Conservation (phyloP, 108 stramenopile genomes). For the Cyclotella sp. region DNA sequence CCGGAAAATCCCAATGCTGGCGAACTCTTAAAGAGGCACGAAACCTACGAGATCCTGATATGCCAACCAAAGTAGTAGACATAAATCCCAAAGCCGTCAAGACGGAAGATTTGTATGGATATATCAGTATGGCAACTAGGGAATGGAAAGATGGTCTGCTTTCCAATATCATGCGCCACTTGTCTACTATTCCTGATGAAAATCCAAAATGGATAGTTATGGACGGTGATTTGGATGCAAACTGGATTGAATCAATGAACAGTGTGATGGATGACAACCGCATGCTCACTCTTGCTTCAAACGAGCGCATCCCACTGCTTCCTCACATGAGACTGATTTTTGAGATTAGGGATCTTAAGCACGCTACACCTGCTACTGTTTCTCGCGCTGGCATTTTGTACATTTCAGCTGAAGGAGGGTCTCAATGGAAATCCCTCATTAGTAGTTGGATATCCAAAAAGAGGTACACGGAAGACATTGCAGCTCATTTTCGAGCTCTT, state of each 20-base stretch:
- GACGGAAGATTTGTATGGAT: constrained; percentile 84
- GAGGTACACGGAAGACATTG: constrained; percentile 39
- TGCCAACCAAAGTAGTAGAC: constrained; percentile 62
- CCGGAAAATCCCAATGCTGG: constrained; percentile 86
- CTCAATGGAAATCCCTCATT: constrained; percentile 84
- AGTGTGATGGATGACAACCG: constrained; percentile 90
- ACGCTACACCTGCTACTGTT: constrained; percentile 85
- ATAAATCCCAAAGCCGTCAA: constrained; percentile 86
- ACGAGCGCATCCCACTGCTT: constrained; percentile 84
- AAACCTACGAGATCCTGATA: constrained; percentile 46
- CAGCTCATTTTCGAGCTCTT: constrained; percentile 27
- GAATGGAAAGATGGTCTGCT: constrained; percentile 89
- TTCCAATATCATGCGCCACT: constrained; percentile 78
- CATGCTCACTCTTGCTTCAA: constrained; percentile 88
- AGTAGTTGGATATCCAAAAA: constrained; percentile 65
- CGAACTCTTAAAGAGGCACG: constrained; percentile 70
- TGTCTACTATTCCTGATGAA: constrained; percentile 73
- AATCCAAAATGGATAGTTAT: constrained; percentile 88
- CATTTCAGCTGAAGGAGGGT: constrained; percentile 79
- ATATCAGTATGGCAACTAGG: constrained; percentile 76
- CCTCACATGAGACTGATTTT: constrained; percentile 88
- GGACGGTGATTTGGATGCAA: constrained; percentile 87
- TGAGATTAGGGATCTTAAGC: constrained; percentile 86
- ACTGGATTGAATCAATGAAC: constrained; percentile 92
- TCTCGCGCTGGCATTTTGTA: constrained; percentile 88